phyloP scores from a whole-genome alignment of 2,329 filamentous ascomycete genomes.

The Cladosporium phlei region DNA sequence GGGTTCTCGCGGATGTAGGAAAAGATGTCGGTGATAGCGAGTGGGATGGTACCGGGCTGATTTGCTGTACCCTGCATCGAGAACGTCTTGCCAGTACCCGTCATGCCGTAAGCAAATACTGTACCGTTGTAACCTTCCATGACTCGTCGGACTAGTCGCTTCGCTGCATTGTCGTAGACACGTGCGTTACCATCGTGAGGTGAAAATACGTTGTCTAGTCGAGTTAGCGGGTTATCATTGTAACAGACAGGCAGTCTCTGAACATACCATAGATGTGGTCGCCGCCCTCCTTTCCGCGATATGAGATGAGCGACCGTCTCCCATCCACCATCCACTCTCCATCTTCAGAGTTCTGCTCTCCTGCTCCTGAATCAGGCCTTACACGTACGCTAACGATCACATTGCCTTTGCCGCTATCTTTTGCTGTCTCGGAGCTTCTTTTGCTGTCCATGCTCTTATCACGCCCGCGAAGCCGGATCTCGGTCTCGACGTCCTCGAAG shows the following conservation, averaged over 20 bases:
- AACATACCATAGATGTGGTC: slow-evolving; percentile 83
- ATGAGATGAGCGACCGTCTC: slow-evolving; percentile 73
- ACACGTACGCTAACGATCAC: slow-evolving; percentile 94
- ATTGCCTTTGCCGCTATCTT: slow-evolving; percentile 78
- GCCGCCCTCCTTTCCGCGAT: slow-evolving; percentile 81
- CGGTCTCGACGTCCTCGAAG: slow-evolving; percentile 72
- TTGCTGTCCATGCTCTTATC: slow-evolving; percentile 26
- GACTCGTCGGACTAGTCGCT: slow-evolving; percentile 87
- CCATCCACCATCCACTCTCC: slow-evolving; percentile 91
- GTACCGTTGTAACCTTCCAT: slow-evolving; percentile 99
- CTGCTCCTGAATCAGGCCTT: slow-evolving; percentile 68
- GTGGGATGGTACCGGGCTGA: slow-evolving; percentile 90
- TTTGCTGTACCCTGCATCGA: slow-evolving; percentile 98
- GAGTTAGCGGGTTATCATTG: slow-evolving; percentile 6
- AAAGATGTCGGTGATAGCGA: slow-evolving; percentile 98
- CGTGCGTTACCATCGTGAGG: slow-evolving; percentile 89
- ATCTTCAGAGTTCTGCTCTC: slow-evolving; percentile 56
- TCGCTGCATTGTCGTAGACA: slow-evolving; percentile 91
- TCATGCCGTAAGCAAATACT: slow-evolving; percentile 98
- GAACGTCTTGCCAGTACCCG: slow-evolving; percentile 96
- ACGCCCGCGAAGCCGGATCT: slow-evolving; percentile 41
- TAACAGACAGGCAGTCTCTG: not conserved
- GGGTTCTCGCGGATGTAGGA: slow-evolving; percentile 98
- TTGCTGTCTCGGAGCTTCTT: slow-evolving; percentile 34
- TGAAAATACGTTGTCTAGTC: slow-evolving; percentile 87